phyloP scores from a whole-genome alignment of 164 flowering plant species.

The Magnolia officinalis region DNA sequence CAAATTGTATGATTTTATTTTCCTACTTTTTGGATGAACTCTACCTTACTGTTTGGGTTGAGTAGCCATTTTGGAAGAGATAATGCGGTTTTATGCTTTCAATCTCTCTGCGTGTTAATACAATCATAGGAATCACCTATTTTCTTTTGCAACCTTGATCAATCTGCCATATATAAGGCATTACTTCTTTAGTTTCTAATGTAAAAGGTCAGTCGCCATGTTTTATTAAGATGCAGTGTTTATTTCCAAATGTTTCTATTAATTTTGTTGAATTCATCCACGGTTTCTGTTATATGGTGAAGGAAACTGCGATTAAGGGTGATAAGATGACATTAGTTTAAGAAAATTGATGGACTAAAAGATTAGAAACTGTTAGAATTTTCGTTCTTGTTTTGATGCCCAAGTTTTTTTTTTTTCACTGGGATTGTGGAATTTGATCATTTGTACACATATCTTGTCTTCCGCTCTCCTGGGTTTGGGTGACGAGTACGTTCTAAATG shows the following conservation, averaged over 20 bases:
- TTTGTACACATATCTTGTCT: neutral
- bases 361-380: neutral
- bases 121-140: neutral
- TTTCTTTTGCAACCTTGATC: neutral
- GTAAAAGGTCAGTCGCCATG: too few species aligned
- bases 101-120: neutral
- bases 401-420: neutral
- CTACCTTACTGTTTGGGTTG: neutral
- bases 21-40: neutral
- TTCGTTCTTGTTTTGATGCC: neutral
- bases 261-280: too few species aligned
- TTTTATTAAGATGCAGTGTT: too few species aligned
- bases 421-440: neutral
- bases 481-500: neutral
- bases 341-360: too few species aligned
- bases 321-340: too few species aligned
- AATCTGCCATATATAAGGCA: neutral
- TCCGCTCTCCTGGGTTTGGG: slow-evolving; percentile 4
- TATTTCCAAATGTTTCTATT: too few species aligned
- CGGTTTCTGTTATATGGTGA: too few species aligned
- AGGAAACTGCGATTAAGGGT: too few species aligned
- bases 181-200: too few species aligned
- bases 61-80: neutral
- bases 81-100: neutral
- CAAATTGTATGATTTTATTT: neutral